These are phyloP conservation scores for Umbelopsis sp. DNA, from an alignment of 192 early-diverging fungal species.

Conservation along the genomic window DNA sequence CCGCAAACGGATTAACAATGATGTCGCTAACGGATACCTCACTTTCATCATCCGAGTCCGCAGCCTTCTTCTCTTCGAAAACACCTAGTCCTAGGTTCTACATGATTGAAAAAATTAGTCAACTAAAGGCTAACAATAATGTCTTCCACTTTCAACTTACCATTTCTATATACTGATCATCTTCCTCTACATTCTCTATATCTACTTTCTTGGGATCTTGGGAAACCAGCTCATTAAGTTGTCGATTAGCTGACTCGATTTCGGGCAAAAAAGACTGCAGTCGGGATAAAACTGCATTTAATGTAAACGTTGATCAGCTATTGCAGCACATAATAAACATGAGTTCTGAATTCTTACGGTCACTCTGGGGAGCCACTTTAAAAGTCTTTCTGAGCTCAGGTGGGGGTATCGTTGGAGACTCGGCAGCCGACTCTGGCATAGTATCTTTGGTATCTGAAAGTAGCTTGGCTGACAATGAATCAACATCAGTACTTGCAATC, in stretches of 20 bases:
- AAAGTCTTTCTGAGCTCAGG: constrained; percentile 47
- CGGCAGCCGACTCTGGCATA: neutral
- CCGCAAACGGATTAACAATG: constrained; percentile 22
- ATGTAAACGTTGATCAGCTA: neutral
- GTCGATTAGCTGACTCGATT: constrained; percentile 44
- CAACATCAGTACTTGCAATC: neutral
- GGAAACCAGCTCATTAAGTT: constrained; percentile 41
- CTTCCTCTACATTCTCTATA: constrained; percentile 59
- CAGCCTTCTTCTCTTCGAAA: constrained; percentile 47
- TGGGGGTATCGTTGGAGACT: constrained; percentile 31
- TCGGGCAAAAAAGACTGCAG: constrained; percentile 53
- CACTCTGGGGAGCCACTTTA: constrained; percentile 39
- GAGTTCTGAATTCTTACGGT: constrained; percentile 24
- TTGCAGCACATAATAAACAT: neutral
- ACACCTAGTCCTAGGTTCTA: constrained; percentile 53
- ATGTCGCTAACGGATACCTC: constrained; percentile 26
- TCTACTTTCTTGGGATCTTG: constrained; percentile 50
- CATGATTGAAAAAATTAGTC: constrained; percentile 15
- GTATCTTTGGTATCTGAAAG: neutral
- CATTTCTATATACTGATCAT: constrained; percentile 61
- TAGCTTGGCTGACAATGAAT: constrained; percentile 3
- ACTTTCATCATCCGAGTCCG: constrained; percentile 27
- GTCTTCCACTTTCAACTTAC: constrained; percentile 28
- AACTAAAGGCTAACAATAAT: neutral
- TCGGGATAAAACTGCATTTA: constrained; percentile 41